Evolutionary conservation across 768 basidiomycete genomes (phyloP).

Genomic region (Rhizopogon vinicolor): DNA sequence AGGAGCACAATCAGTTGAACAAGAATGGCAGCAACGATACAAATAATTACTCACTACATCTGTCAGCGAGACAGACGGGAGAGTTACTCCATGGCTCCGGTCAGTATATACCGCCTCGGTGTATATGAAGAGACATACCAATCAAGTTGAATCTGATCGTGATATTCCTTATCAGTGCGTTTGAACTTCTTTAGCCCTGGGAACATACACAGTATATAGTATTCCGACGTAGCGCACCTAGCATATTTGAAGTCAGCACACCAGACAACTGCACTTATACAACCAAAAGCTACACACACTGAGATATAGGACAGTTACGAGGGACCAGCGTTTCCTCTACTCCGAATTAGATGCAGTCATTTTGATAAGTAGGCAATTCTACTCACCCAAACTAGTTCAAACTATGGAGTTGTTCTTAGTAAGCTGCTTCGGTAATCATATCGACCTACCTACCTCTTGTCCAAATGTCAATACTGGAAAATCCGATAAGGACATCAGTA

Average conservation of each 20-base stretch:
- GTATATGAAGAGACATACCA: neutral
- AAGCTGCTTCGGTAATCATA: neutral
- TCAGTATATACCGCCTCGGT: neutral
- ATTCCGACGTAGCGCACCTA: neutral
- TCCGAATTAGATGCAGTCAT: neutral
- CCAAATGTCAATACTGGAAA: neutral
- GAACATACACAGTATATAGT: neutral
- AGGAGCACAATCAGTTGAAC: no score
- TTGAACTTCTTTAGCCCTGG: neutral
- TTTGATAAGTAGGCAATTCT: neutral
- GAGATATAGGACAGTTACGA: neutral
- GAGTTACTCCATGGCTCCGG: neutral
- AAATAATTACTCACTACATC: neutral
- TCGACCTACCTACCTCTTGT: neutral
- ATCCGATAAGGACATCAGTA: neutral
- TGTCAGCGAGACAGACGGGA: neutral
- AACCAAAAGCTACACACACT: neutral
- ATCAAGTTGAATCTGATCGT: neutral
- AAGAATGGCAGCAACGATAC: no score
- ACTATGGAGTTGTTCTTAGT: neutral
- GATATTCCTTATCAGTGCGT: neutral
- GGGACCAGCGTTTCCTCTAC: neutral
- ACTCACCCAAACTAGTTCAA: neutral
- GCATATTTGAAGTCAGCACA: neutral
- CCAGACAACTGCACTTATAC: neutral